phyloP scores from a whole-genome alignment of 2,329 filamentous ascomycete species.

The Esteya vermicola region DNA sequence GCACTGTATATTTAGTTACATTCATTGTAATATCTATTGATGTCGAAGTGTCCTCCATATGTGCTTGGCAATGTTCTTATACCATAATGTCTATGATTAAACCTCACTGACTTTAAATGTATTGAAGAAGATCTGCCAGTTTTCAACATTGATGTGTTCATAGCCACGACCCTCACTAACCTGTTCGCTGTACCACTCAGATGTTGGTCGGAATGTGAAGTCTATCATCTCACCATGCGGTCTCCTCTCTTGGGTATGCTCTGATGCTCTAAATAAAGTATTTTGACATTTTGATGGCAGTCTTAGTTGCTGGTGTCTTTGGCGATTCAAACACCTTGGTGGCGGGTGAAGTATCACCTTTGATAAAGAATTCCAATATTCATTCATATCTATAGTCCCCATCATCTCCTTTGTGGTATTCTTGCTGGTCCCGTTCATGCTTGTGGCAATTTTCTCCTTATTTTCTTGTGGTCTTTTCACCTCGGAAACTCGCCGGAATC shows the following conservation, averaged over 20 bases:
- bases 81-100: not conserved
- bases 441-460: too few species aligned
- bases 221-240: constrained; percentile 14
- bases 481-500: constrained; percentile 22
- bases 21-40: too few species aligned
- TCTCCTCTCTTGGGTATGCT: constrained; percentile 11
- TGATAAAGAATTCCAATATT: too few species aligned
- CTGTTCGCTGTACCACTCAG: constrained; percentile 37
- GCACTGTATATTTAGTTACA: too few species aligned
- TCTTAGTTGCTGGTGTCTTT: not conserved
- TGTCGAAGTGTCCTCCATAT: too few species aligned
- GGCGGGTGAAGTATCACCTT: constrained; percentile 40
- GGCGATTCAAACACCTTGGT: too few species aligned
- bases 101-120: not conserved
- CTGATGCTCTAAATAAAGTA: constrained; percentile 25
- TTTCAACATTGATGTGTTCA: constrained; percentile 31
- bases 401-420: too few species aligned
- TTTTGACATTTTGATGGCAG: constrained; percentile 25
- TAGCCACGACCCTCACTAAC: constrained; percentile 30
- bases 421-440: too few species aligned
- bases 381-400: too few species aligned
- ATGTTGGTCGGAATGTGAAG: constrained; percentile 31
- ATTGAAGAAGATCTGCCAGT: constrained; percentile 27
- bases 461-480: not conserved
- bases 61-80: too few species aligned